These are phyloP conservation scores for Vigna angularis DNA, from an alignment of 306 rosid species.

Conservation along the genomic window DNA sequence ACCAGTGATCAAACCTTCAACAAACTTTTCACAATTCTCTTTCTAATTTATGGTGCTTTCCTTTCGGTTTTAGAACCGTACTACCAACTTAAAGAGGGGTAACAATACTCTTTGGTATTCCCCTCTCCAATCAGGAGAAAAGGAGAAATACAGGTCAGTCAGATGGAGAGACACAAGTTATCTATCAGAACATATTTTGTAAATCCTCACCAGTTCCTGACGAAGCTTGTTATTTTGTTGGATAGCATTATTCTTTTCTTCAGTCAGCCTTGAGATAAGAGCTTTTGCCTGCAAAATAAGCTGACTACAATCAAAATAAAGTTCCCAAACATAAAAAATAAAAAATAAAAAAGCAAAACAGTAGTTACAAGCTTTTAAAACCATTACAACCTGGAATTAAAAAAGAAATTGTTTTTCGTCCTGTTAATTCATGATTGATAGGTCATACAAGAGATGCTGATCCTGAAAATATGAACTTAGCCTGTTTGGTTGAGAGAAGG, in stretches of 20 bases:
- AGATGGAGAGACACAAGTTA: not conserved
- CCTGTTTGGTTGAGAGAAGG: not conserved
- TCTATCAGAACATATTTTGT: not conserved
- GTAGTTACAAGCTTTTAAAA: not conserved
- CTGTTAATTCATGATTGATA: constrained; percentile 10
- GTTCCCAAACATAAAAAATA: not conserved
- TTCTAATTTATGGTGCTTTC: constrained; percentile 10
- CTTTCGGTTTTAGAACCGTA: constrained; percentile 22
- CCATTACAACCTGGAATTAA: constrained; percentile 6
- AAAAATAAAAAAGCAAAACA: no score
- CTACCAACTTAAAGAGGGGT: constrained; percentile 10
- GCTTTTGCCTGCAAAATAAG: constrained; percentile 67
- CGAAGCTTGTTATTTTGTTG: constrained; percentile 77
- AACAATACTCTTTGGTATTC: constrained; percentile 9
- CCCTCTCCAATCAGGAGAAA: not conserved
- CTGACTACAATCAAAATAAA: constrained; percentile 6
- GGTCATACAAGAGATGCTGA: constrained; percentile 32
- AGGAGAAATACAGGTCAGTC: not conserved
- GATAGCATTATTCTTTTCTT: constrained; percentile 73
- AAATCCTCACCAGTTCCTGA: constrained; percentile 82
- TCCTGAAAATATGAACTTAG: constrained; percentile 38
- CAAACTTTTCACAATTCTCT: not conserved
- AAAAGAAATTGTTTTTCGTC: not conserved
- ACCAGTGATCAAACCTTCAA: constrained; percentile 16
- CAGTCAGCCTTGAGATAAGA: constrained; percentile 66